These are phyloP conservation scores for Talaromyces thailandensis DNA, from an alignment of 495 filamentous ascomycete species.

Conservation along the genomic window DNA sequence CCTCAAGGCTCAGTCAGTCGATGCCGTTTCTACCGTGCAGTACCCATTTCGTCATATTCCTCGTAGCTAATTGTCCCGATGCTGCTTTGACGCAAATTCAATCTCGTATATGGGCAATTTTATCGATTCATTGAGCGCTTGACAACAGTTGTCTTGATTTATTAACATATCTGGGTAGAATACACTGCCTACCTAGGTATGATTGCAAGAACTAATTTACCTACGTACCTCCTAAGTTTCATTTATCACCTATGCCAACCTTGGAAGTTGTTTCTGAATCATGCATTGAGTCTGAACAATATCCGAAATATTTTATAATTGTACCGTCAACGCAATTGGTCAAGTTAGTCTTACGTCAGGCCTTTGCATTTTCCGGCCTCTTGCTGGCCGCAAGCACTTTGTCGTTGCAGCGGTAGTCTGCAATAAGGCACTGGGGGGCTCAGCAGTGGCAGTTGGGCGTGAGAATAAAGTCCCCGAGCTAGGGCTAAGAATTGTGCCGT, in stretches of 20 bases:
- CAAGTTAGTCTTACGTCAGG: neutral
- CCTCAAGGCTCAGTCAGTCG: neutral
- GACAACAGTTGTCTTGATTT: too few species aligned
- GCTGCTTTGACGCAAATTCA: neutral
- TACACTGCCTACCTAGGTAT: too few species aligned
- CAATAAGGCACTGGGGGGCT: too few species aligned
- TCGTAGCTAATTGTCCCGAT: neutral
- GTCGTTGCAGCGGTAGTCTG: too few species aligned
- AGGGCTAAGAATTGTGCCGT: neutral
- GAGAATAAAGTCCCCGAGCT: neutral
- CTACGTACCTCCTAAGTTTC: neutral
- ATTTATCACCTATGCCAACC: neutral
- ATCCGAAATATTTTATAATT: neutral
- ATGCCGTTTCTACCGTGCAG: neutral
- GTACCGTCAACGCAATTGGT: neutral
- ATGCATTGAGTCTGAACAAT: neutral
- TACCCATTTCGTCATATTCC: neutral
- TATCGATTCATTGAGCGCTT: too few species aligned
- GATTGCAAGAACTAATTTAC: too few species aligned
- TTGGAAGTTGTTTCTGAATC: neutral
- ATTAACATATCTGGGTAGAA: too few species aligned
- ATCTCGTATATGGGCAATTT: too few species aligned
- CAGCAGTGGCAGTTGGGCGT: neutral
- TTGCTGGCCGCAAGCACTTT: too few species aligned
- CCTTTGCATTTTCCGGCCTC: neutral